These are phyloP conservation scores for Voacanga thouarsii DNA, from an alignment of 257 asterid genomes.

Conservation along the genomic window DNA sequence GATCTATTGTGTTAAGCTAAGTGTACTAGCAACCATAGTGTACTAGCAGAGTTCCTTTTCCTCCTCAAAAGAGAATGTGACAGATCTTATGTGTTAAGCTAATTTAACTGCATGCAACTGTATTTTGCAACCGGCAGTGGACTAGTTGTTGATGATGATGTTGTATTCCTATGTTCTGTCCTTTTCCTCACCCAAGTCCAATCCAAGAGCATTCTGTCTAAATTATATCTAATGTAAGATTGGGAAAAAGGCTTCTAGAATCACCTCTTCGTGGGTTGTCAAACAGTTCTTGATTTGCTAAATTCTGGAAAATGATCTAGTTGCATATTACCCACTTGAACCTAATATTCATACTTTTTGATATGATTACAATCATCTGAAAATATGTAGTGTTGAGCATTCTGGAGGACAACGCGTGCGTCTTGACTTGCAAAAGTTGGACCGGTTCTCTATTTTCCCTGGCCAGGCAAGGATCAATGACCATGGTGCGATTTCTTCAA, in stretches of 20 bases:
- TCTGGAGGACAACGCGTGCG: constrained; percentile 99
- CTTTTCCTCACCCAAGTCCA: neutral
- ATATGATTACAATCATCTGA: constrained; percentile 1
- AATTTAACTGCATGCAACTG: neutral
- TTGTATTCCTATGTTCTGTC: neutral
- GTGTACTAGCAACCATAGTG: too few species aligned
- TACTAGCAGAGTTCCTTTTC: too few species aligned
- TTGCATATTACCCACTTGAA: neutral
- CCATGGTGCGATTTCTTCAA: neutral
- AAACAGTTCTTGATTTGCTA: neutral
- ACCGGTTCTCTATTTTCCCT: constrained; percentile 85
- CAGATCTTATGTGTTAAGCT: too few species aligned
- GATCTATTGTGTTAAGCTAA: too few species aligned
- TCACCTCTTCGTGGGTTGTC: neutral
- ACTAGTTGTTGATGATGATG: neutral
- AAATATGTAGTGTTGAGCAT: constrained; percentile 68
- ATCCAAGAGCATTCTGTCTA: neutral
- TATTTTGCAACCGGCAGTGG: neutral
- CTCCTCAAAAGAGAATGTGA: neutral
- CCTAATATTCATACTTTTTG: neutral
- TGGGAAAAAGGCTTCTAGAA: neutral
- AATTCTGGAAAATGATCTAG: neutral
- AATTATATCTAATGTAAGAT: neutral
- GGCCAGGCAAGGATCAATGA: constrained; percentile 64
- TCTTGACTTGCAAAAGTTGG: constrained; percentile 81